These are phyloP conservation scores for Xylaria venustula DNA, from an alignment of 495 filamentous ascomycete genomes.

Conservation along the genomic window DNA sequence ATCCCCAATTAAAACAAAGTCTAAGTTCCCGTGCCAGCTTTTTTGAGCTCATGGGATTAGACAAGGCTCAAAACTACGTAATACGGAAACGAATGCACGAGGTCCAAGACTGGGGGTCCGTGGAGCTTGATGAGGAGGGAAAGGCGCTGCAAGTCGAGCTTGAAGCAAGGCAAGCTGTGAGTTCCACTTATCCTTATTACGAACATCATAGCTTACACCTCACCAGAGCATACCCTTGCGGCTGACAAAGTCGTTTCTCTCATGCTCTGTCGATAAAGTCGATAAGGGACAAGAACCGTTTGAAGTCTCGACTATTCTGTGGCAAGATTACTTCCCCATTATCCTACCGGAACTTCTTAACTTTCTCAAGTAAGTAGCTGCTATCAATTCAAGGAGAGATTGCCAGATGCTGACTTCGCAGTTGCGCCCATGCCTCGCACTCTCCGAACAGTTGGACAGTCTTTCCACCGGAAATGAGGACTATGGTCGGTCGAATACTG, in stretches of 20 bases:
- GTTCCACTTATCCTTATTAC: conserved; percentile 9
- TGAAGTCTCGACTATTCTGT: conserved; percentile 69
- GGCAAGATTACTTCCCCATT: conserved; percentile 76
- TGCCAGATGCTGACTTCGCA: conserved; percentile 35
- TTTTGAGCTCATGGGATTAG: conserved; percentile 73
- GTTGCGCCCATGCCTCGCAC: conserved; percentile 90
- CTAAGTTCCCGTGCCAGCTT: conserved; percentile 77
- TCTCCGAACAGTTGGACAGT: conserved; percentile 80
- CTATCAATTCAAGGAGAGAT: neutral
- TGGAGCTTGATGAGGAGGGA: conserved; percentile 74
- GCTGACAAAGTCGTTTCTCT: conserved; percentile 83
- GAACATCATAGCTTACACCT: conserved; percentile 11
- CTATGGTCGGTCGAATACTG: conserved; percentile 75
- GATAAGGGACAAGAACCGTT: conserved; percentile 66
- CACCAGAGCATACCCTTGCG: conserved; percentile 70
- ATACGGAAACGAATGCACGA: conserved; percentile 68
- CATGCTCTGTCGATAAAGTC: conserved; percentile 85
- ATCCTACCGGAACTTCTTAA: conserved; percentile 86
- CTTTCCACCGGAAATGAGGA: conserved; percentile 73
- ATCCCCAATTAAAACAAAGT: conserved; percentile 62
- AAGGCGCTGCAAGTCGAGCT: conserved; percentile 74
- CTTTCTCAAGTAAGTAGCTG: conserved; percentile 64
- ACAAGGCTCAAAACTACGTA: conserved; percentile 78
- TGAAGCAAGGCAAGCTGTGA: conserved; percentile 67
- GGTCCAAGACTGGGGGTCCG: conserved; percentile 78